Conservation (phyloP, 1,284 basidiomycete genomes). For the Abortiporus biennis region DNA sequence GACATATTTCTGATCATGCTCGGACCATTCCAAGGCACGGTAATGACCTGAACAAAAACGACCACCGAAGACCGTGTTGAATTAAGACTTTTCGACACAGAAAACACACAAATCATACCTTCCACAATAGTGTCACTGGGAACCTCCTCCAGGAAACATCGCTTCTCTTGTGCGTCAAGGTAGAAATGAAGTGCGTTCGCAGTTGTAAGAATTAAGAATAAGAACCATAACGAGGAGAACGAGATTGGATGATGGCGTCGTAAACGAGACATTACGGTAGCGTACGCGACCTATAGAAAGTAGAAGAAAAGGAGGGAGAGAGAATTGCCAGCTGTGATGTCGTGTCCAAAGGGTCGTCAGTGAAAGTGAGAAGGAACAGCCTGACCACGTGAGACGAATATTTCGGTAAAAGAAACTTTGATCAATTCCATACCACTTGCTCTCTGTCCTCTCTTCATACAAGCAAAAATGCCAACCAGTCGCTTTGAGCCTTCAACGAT, state of each 20-base stretch:
- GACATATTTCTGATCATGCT: conserved; percentile 62
- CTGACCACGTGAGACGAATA: conserved; percentile 7
- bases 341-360: conserved; percentile 4
- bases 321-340: not conserved
- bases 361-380: conserved; percentile 3
- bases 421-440: not conserved
- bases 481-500: conserved; percentile 64
- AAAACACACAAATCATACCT: too few relatives aligned
- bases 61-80: too few relatives aligned
- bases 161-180: conserved; percentile 84
- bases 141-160: conserved; percentile 96
- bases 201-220: conserved; percentile 34
- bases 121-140: conserved; percentile 97
- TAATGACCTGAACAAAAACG: conserved; percentile 75
- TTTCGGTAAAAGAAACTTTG: not conserved
- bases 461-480: conserved; percentile 38
- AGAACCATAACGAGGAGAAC: conserved; percentile 30
- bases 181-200: conserved; percentile 83
- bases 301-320: not conserved
- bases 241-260: conserved; percentile 19
- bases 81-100: too few relatives aligned
- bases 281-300: too few relatives aligned
- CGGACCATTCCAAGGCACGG: conserved; percentile 87
- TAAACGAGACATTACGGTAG: conserved; percentile 19
- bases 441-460: not conserved